These are phyloP conservation scores for Tetracladium maxilliforme DNA, from an alignment of 2,329 filamentous ascomycete genomes.

Conservation along the genomic window DNA sequence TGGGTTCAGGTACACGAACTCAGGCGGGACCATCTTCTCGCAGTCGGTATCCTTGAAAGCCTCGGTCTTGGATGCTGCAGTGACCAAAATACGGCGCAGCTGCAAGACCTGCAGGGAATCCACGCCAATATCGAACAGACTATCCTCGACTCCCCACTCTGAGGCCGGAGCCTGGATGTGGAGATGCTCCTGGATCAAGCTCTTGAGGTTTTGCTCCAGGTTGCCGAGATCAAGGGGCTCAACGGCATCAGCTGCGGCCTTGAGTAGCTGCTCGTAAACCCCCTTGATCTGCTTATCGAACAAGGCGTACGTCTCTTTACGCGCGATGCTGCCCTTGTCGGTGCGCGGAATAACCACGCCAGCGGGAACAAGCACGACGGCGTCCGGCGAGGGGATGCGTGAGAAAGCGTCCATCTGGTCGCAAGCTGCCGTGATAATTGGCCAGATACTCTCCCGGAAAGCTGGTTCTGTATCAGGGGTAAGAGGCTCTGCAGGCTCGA, in stretches of 20 bases:
- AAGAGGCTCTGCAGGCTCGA: slow-evolving; percentile 7
- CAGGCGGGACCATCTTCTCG: slow-evolving; percentile 5
- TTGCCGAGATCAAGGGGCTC: slow-evolving; percentile 5
- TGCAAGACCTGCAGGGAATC: no score
- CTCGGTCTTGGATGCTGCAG: no score
- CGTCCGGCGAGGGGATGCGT: slow-evolving; percentile 7
- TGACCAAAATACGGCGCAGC: no score
- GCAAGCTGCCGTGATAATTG: slow-evolving; percentile 5
- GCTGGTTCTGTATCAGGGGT: not conserved
- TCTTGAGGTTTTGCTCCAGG: no score
- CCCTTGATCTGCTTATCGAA: no score
- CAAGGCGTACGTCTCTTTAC: slow-evolving; percentile 8
- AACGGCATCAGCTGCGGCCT: slow-evolving; percentile 6
- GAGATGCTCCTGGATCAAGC: no score
- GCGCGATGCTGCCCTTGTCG: slow-evolving; percentile 11
- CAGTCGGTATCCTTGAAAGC: no score
- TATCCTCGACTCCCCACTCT: no score
- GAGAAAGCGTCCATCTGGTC: slow-evolving; percentile 8
- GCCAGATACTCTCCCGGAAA: no score
- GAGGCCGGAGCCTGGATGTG: no score
- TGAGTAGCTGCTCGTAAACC: no score
- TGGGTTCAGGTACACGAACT: slow-evolving; percentile 9
- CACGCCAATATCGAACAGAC: no score
- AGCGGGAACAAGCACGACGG: slow-evolving; percentile 7
- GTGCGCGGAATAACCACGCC: slow-evolving; percentile 7